A percentile compares a stretch with the other conserved stretches of the same genome.
phyloP scores from a whole-genome alignment of 805 yeast genomes.

The Metschnikowia rubicola region DNA sequence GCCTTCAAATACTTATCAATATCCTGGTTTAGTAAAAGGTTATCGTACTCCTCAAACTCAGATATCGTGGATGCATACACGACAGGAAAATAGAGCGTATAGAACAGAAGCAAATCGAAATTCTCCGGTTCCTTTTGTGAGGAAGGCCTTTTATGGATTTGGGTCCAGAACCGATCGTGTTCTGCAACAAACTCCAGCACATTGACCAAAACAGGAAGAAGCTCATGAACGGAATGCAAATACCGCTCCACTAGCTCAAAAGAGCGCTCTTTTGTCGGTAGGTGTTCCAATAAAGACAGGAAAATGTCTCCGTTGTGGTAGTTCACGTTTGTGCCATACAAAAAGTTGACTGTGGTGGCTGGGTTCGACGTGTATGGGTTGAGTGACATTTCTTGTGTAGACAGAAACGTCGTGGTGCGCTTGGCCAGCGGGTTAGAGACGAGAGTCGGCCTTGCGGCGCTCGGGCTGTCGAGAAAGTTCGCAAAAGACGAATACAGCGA shows the following conservation, averaged over 20 bases:
- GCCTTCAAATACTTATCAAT: constrained; percentile 49
- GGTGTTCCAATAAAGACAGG: constrained; percentile 37
- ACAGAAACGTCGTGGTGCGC: not conserved
- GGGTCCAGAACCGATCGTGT: constrained; percentile 50
- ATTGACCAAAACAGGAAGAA: constrained; percentile 51
- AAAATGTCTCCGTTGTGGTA: constrained; percentile 33
- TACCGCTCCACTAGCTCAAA: constrained; percentile 47
- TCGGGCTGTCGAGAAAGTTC: constrained; percentile 18
- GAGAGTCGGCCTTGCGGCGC: not conserved
- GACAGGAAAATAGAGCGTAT: constrained; percentile 49
- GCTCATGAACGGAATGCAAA: constrained; percentile 50
- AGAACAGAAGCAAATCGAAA: constrained; percentile 42
- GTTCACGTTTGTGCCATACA: constrained; percentile 39
- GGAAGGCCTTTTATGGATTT: constrained; percentile 16
- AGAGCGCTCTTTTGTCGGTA: constrained; percentile 40
- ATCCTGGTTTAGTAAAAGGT: constrained; percentile 43
- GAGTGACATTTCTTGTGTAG: constrained; percentile 20
- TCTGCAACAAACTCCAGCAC: constrained; percentile 40
- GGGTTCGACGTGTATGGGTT: constrained; percentile 33
- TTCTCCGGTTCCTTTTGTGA: constrained; percentile 17
- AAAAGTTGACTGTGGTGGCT: constrained; percentile 30
- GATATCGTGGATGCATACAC: constrained; percentile 58
- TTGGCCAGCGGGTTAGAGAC: not conserved
- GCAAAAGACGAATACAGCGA: constrained; percentile 4
- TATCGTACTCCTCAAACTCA: constrained; percentile 55